Evolutionary conservation across 148 eudicot genomes (phyloP).

Genomic region (Cornus florida): DNA sequence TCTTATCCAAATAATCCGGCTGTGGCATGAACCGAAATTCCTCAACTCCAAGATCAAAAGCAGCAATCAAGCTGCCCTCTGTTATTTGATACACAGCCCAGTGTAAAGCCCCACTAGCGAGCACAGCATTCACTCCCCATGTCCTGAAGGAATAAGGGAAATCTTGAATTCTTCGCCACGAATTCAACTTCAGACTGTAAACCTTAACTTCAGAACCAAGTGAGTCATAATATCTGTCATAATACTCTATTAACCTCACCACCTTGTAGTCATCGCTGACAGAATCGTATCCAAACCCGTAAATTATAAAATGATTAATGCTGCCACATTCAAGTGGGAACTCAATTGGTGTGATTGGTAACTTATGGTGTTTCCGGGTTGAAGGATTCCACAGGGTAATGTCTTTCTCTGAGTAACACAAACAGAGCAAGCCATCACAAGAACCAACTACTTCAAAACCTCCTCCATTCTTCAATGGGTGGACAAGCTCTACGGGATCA

Average conservation of each 20-base stretch:
- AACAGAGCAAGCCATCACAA: constrained; percentile 39
- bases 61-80: constrained; percentile 14
- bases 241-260: constrained; percentile 34
- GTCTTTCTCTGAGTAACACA: constrained; percentile 16
- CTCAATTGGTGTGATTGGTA: constrained; percentile 20
- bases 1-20: constrained; percentile 16
- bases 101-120: constrained; percentile 37
- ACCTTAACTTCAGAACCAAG: constrained; percentile 30
- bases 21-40: constrained; percentile 18
- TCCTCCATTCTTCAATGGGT: constrained; percentile 20
- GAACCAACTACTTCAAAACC: constrained; percentile 29
- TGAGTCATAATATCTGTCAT: not conserved
- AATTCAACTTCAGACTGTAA: constrained; percentile 35
- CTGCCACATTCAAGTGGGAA: not conserved
- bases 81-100: constrained; percentile 28
- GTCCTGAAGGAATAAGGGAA: constrained; percentile 24
- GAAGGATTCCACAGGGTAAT: constrained; percentile 35
- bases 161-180: constrained; percentile 32
- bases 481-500: not conserved
- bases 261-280: constrained; percentile 45
- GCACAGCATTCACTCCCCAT: constrained; percentile 11
- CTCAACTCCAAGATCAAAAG: constrained; percentile 33
- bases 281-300: constrained; percentile 47
- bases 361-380: constrained; percentile 14
- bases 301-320: not conserved